Percentiles rank a stretch among this genome's conserved stretches.
These are phyloP conservation scores for Candida sithepensis DNA, from an alignment of 805 yeast species.

Conservation along the genomic window DNA sequence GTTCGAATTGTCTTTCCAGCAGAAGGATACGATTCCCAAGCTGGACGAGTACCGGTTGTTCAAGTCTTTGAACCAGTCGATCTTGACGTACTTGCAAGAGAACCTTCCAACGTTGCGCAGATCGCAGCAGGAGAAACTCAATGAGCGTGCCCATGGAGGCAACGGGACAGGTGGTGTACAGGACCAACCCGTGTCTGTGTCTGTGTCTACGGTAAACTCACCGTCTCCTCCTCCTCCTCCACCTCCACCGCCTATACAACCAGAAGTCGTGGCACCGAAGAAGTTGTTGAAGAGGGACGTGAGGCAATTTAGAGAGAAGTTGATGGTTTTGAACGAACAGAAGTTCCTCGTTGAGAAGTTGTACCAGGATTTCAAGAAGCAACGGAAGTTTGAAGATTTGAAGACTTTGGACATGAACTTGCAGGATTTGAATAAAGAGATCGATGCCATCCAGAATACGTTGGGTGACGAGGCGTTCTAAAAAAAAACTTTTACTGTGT, in stretches of 20 bases:
- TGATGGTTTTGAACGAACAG: slow-evolving; percentile 88
- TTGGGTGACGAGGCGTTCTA: slow-evolving; percentile 50
- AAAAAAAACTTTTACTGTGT: too few species aligned
- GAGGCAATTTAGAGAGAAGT: slow-evolving; percentile 60
- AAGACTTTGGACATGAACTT: slow-evolving; percentile 54
- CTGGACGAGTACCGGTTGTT: slow-evolving; percentile 44
- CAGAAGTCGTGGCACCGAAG: too few species aligned
- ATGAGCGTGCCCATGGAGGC: not conserved
- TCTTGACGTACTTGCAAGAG: slow-evolving; percentile 61
- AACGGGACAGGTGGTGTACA: too few species aligned
- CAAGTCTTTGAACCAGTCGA: slow-evolving; percentile 52
- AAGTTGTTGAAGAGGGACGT: slow-evolving; percentile 48
- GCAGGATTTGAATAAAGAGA: slow-evolving; percentile 50
- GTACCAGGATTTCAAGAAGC: slow-evolving; percentile 58
- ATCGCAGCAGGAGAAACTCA: slow-evolving; percentile 39
- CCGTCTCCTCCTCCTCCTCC: too few species aligned
- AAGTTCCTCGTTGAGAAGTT: slow-evolving; percentile 63
- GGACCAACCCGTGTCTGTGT: too few species aligned
- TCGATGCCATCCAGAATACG: slow-evolving; percentile 39
- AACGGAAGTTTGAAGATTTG: slow-evolving; percentile 75
- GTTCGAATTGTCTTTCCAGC: slow-evolving; percentile 20
- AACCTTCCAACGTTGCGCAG: slow-evolving; percentile 62
- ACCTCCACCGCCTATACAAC: not conserved
- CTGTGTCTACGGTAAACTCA: too few species aligned
- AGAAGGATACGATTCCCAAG: slow-evolving; percentile 3